A percentile compares a stretch with the other conserved stretches of the same genome.
phyloP scores from a whole-genome alignment of 2,329 filamentous ascomycete species.

The Amesomyces nigricolor region DNA sequence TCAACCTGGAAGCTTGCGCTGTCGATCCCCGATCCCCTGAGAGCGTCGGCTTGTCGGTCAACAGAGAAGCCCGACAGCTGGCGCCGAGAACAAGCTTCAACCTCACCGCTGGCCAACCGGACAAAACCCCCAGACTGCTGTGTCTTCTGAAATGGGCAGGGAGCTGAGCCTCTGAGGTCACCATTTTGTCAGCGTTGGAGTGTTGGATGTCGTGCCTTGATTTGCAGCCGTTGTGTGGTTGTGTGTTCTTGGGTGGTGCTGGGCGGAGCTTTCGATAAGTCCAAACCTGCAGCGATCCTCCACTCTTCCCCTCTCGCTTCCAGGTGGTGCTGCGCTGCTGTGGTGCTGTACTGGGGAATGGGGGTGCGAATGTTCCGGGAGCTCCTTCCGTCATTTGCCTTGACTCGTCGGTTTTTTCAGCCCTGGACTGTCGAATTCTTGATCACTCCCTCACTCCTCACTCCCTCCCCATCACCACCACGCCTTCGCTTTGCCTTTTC shows the following conservation, averaged over 20 bases:
- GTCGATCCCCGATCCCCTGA: constrained; percentile 1
- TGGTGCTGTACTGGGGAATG: background rate
- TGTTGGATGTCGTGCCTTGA: constrained; percentile 14
- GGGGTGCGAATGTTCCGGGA: background rate
- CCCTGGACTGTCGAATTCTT: constrained; percentile 11
- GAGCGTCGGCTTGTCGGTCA: background rate
- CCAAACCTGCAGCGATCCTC: constrained; percentile 12
- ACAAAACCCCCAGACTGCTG: background rate
- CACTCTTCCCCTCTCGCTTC: constrained; percentile 9
- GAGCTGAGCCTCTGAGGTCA: constrained; percentile 14
- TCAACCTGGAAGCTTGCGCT: background rate
- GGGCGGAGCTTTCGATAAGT: constrained; percentile 13
- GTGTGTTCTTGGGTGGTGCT: constrained; percentile 2
- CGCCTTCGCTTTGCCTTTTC: constrained; percentile 1
- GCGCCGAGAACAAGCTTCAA: background rate
- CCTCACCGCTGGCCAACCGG: background rate
- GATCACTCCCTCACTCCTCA: background rate
- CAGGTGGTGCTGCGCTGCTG: background rate
- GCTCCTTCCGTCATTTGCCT: constrained; percentile 11
- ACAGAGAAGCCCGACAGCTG: background rate
- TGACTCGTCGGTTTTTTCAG: background rate
- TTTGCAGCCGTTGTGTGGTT: constrained; percentile 6
- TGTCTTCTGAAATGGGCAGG: background rate
- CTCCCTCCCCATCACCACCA: background rate
- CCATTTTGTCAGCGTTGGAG: constrained; percentile 1